Evolutionary conservation across 2,329 filamentous ascomycete species (phyloP).

Genomic region (Apiospora aurea): DNA sequence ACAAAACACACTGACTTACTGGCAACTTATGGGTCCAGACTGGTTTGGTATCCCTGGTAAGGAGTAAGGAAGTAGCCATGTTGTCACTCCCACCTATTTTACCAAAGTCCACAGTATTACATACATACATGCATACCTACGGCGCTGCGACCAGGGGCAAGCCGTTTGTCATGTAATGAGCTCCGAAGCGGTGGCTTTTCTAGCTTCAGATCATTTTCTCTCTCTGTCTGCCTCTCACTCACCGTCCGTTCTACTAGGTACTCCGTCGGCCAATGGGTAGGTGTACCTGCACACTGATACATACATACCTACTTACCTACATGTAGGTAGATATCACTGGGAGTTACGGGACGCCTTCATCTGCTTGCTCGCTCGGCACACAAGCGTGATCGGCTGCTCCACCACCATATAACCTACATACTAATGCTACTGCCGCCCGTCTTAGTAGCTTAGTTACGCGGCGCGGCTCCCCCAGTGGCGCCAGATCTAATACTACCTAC

Average conservation of each 20-base stretch:
- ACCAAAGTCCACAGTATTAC: neutral
- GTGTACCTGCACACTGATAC: too few relatives aligned
- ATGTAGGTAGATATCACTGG: neutral
- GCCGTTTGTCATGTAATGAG: neutral
- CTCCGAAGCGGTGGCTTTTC: neutral
- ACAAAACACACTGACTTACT: neutral
- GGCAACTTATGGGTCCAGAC: neutral
- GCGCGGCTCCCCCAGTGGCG: constrained; percentile 20
- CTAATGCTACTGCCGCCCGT: constrained; percentile 3
- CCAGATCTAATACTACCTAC: constrained; percentile 13
- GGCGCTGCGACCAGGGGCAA: constrained; percentile 6
- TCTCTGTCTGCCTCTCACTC: neutral
- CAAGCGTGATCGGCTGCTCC: constrained; percentile 15
- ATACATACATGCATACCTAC: neutral
- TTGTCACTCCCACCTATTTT: neutral
- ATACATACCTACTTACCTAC: neutral
- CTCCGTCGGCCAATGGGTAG: neutral
- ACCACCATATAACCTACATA: neutral
- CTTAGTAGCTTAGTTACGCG: constrained; percentile 9
- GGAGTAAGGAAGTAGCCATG: neutral
- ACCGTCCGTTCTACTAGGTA: neutral
- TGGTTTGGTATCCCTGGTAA: neutral
- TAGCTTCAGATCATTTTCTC: neutral
- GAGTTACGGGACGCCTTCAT: neutral
- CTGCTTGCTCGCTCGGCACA: neutral